Conservation (phyloP, 2,329 filamentous ascomycete genomes). For the Hypoxylon sp. region DNA sequence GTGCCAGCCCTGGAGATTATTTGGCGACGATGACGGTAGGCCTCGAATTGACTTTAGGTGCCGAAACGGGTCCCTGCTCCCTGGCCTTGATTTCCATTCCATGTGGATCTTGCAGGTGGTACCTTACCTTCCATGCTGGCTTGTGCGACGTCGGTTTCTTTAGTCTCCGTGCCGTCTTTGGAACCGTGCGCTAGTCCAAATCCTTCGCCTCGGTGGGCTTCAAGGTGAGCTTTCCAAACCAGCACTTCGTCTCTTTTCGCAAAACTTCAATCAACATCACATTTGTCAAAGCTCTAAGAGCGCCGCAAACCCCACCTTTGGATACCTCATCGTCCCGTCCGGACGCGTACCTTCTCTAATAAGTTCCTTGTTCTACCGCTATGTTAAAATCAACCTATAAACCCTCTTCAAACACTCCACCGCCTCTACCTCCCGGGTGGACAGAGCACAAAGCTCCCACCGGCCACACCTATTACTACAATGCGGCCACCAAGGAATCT, state of each 20-base stretch:
- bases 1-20: slow-evolving; percentile 31
- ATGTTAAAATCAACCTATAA: slow-evolving; percentile 88
- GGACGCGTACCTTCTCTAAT: too few species aligned
- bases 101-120: too few species aligned
- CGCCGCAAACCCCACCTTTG: neutral
- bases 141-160: slow-evolving; percentile 10
- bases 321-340: neutral
- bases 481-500: slow-evolving; percentile 84
- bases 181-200: neutral
- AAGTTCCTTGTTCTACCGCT: neutral
- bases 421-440: slow-evolving; percentile 84
- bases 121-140: neutral
- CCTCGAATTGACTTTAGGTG: neutral
- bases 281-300: neutral
- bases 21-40: slow-evolving; percentile 17
- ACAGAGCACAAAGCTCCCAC: slow-evolving; percentile 93
- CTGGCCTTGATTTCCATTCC: too few species aligned
- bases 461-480: slow-evolving; percentile 91
- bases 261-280: neutral
- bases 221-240: slow-evolving; percentile 4
- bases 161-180: neutral
- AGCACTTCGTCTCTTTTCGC: neutral
- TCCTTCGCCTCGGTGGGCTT: slow-evolving; percentile 9
- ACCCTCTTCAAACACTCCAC: slow-evolving; percentile 63
- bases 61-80: slow-evolving; percentile 1